phyloP scores from a whole-genome alignment of 306 rosid genomes.

The Abrus precatorius region DNA sequence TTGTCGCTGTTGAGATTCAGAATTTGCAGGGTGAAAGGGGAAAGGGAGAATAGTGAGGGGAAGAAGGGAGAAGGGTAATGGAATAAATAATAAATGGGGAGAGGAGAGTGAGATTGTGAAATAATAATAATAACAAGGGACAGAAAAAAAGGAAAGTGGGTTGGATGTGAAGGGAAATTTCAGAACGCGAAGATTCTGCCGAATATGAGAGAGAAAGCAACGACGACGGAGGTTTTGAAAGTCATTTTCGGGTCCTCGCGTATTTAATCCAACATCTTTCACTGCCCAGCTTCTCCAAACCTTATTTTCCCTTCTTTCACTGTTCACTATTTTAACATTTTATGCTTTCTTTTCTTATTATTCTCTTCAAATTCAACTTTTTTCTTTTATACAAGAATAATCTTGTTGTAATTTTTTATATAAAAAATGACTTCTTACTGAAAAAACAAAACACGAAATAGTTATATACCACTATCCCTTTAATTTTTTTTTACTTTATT shows the following conservation, averaged over 20 bases:
- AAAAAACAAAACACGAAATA: no score
- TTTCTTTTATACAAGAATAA: no score
- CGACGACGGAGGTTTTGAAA: slow-evolving; percentile 54
- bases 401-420: no score
- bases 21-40: slow-evolving; percentile 10
- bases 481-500: no score
- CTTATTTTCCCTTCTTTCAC: background rate
- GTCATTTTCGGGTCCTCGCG: slow-evolving; percentile 79
- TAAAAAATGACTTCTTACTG: no score
- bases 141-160: slow-evolving; percentile 26
- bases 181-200: slow-evolving; percentile 67
- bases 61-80: slow-evolving; percentile 27
- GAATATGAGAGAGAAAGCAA: slow-evolving; percentile 32
- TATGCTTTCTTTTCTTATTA: no score
- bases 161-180: slow-evolving; percentile 47
- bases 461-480: no score
- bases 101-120: background rate
- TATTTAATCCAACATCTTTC: slow-evolving; percentile 54
- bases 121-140: background rate
- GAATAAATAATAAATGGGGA: slow-evolving; percentile 8
- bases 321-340: background rate
- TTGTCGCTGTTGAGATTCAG: slow-evolving; percentile 17
- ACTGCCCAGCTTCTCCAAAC: background rate
- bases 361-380: no score
- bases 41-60: slow-evolving; percentile 9